These are phyloP conservation scores for Torrubiellomyces zombiae DNA, from an alignment of 2,329 filamentous ascomycete species.

Conservation along the genomic window DNA sequence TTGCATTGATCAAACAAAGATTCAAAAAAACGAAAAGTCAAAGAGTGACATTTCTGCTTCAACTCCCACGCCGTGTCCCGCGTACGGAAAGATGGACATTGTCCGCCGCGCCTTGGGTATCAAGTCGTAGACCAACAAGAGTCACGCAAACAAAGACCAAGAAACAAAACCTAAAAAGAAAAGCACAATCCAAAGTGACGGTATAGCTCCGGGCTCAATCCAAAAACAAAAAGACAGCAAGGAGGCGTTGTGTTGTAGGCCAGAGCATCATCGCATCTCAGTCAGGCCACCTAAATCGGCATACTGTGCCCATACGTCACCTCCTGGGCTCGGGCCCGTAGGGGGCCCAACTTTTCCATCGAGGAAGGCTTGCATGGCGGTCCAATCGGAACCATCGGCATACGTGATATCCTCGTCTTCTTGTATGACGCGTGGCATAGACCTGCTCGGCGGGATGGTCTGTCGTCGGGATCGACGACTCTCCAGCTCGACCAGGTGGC, in stretches of 20 bases:
- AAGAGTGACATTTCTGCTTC: too few species aligned
- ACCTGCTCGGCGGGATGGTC: slow-evolving; percentile 7
- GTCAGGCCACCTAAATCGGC: slow-evolving; percentile 28
- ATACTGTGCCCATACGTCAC: slow-evolving; percentile 28
- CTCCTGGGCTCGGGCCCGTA: slow-evolving; percentile 7
- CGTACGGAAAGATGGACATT: too few species aligned
- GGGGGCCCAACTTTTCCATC: slow-evolving; percentile 9
- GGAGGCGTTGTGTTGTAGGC: too few species aligned
- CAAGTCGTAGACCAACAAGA: too few species aligned
- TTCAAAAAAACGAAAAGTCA: too few species aligned
- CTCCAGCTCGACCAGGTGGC: slow-evolving; percentile 9
- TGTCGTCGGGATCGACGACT: slow-evolving; percentile 9
- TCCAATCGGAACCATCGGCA: slow-evolving; percentile 18
- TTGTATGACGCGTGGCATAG: slow-evolving; percentile 4
- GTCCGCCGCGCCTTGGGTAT: too few species aligned
- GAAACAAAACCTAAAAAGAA: slow-evolving; percentile 4
- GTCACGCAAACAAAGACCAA: slow-evolving; percentile 3
- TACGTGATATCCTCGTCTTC: slow-evolving; percentile 9
- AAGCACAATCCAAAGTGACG: slow-evolving; percentile 1
- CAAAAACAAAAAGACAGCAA: slow-evolving; percentile 1
- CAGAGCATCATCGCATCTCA: slow-evolving; percentile 14
- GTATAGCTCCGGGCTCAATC: too few species aligned
- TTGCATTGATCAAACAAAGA: too few species aligned
- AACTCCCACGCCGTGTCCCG: too few species aligned
- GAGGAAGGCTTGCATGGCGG: slow-evolving; percentile 20